Conservation (phyloP, 2,329 filamentous ascomycete species). For the Cordyceps fumosorosea region DNA sequence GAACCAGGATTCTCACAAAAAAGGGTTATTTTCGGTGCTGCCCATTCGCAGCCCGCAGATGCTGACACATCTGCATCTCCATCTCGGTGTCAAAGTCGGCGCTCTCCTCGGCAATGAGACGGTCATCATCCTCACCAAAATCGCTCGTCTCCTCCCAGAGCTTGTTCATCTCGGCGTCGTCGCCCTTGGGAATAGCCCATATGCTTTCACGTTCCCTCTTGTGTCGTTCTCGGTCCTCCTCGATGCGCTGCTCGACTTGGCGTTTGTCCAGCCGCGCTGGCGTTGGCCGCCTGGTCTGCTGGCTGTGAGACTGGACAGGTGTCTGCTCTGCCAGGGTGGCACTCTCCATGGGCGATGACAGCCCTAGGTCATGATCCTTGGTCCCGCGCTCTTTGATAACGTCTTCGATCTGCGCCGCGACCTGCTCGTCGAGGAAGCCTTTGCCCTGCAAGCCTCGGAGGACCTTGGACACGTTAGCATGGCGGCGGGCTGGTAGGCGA, state of each 20-base stretch:
- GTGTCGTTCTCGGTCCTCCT: constrained; percentile 92
- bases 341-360: constrained; percentile 44
- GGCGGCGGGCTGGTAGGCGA: not conserved
- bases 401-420: constrained; percentile 73
- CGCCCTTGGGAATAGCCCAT: constrained; percentile 68
- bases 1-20: not conserved
- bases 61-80: constrained; percentile 34
- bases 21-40: constrained; percentile 18
- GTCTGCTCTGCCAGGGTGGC: constrained; percentile 35
- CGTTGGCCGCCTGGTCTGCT: constrained; percentile 25
- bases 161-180: constrained; percentile 66
- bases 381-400: constrained; percentile 74
- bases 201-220: constrained; percentile 88
- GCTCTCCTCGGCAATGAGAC: constrained; percentile 67
- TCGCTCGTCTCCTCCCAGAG: constrained; percentile 86
- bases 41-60: constrained; percentile 29
- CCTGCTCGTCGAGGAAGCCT: constrained; percentile 64
- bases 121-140: constrained; percentile 78
- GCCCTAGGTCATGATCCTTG: constrained; percentile 47
- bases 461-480: constrained; percentile 38
- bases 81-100: constrained; percentile 40
- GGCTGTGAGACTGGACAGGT: constrained; percentile 34
- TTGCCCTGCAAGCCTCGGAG: constrained; percentile 65
- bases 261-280: constrained; percentile 62
- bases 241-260: constrained; percentile 91